Base-by-base conservation (phyloP, 225 moss, liverwort and hornwort genomes). In the Straminergon stramineum region DNA sequence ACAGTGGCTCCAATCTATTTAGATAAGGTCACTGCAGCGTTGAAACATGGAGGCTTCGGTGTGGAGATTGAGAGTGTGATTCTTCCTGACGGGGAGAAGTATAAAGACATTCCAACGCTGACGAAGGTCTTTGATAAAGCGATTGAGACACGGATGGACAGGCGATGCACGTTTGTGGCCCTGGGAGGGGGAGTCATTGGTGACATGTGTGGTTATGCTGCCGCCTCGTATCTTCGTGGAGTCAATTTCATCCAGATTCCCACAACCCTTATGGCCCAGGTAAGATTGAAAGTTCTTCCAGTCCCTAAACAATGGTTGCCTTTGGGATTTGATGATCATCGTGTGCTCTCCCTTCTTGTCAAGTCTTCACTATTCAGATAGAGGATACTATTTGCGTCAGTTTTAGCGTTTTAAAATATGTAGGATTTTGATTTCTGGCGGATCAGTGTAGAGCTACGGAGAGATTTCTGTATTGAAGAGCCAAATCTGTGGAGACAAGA, bases 211-310 rank as follows among this genome's bases (percentile, higher is more conserved):
- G 99, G 99, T 81, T 99, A 97, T 89, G 99, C 97, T 68, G 99
- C 99, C 71, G 99, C 99, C 28, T 99, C 99, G 77, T 99, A 97
- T 87, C 89, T 99, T 78, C 96, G 99, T 89, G 99, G 99, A 70
- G 99, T 99, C 64, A 97, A 99, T 86, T 99, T 99, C 84, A 97
- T 99, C 85, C 99, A 99, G 87, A 99, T 99, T 86, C 97, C 99
- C 45, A 99, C 99, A 9, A 97, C 99, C 32, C 95, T 99, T 28
- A 99, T 99, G 99, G 97, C 99, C 83, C 97, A 99, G 97, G 97
- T 94, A 83, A 23, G 80, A 30, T 74, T 58, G 60, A 65, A 66
- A 27, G 52, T 39, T 71, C 85, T 85, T 71, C 18, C 28, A 23
- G 24, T 43, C 51, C 31, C 73, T 51, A 31, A 75, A 17, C 62